Evolutionary conservation across 164 flowering plant genomes (phyloP).

Genomic region (Magnolia officinalis): DNA sequence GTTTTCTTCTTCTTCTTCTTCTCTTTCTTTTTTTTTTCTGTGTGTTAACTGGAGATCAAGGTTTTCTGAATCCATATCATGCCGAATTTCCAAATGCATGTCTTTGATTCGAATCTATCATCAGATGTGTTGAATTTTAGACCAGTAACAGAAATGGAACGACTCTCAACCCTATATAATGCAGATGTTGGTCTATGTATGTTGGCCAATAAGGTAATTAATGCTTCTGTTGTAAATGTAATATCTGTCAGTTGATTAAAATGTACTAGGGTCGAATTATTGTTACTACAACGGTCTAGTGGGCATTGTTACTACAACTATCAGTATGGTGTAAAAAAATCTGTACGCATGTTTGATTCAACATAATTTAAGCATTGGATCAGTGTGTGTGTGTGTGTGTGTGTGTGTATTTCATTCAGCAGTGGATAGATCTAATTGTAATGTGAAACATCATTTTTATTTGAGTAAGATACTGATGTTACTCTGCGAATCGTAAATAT

Average conservation of each 20-base stretch:
- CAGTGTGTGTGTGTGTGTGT: too few species aligned
- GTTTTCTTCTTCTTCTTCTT: too few species aligned
- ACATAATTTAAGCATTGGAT: not conserved
- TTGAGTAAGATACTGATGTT: not conserved
- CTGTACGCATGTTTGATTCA: not conserved
- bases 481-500: not conserved
- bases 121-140: conserved; percentile 53
- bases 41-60: conserved; percentile 91
- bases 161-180: conserved; percentile 93
- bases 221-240: not conserved
- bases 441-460: not conserved
- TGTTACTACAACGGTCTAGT: not conserved
- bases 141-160: conserved; percentile 77
- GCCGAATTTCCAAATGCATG: conserved; percentile 77
- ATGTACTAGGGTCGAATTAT: not conserved
- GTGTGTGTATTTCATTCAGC: not conserved
- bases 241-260: not conserved
- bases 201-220: conserved; percentile 93
- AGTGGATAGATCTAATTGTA: not conserved
- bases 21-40: too few species aligned
- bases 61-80: conserved; percentile 88
- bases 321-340: too few species aligned
- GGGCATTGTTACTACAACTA: too few species aligned
- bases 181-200: conserved; percentile 99
- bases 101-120: conserved; percentile 72